phyloP scores from a whole-genome alignment of 2,329 filamentous ascomycete genomes.

The Harringtonia lauricola region DNA sequence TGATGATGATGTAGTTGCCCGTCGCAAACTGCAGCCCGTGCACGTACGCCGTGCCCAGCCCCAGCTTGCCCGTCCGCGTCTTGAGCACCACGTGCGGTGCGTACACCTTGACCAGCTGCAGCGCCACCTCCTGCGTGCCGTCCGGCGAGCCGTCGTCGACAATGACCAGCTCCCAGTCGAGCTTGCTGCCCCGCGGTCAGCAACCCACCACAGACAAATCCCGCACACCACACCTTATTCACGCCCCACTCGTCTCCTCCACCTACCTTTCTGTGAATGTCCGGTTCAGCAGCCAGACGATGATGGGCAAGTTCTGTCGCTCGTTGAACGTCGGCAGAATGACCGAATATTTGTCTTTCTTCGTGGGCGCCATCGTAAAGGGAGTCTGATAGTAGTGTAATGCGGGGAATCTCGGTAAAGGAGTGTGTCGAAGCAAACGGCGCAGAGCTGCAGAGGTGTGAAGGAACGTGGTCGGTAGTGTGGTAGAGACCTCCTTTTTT shows the following conservation, averaged over 20 bases:
- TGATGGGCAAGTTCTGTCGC: slow-evolving; percentile 91
- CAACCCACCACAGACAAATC: too few species aligned
- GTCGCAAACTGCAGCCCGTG: slow-evolving; percentile 83
- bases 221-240: neutral
- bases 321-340: slow-evolving; percentile 98
- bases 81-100: slow-evolving; percentile 69
- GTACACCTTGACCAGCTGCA: slow-evolving; percentile 84
- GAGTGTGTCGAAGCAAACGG: neutral
- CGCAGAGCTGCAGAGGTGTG: neutral
- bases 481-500: too few species aligned
- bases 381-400: neutral
- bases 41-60: slow-evolving; percentile 93
- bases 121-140: slow-evolving; percentile 81
- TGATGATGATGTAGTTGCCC: slow-evolving; percentile 97
- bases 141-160: slow-evolving; percentile 97
- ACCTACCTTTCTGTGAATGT: slow-evolving; percentile 80
- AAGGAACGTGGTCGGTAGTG: too few species aligned
- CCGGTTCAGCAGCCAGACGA: slow-evolving; percentile 85
- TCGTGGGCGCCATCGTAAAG: slow-evolving; percentile 35
- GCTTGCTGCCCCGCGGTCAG: slow-evolving; percentile 65
- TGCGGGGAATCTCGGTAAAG: neutral
- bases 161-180: slow-evolving; percentile 96
- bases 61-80: slow-evolving; percentile 85
- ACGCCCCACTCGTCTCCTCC: too few species aligned
- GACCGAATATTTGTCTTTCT: slow-evolving; percentile 79